These are phyloP conservation scores for Flaveria bidentis DNA, from an alignment of 129 eudicot species.

Conservation along the genomic window DNA sequence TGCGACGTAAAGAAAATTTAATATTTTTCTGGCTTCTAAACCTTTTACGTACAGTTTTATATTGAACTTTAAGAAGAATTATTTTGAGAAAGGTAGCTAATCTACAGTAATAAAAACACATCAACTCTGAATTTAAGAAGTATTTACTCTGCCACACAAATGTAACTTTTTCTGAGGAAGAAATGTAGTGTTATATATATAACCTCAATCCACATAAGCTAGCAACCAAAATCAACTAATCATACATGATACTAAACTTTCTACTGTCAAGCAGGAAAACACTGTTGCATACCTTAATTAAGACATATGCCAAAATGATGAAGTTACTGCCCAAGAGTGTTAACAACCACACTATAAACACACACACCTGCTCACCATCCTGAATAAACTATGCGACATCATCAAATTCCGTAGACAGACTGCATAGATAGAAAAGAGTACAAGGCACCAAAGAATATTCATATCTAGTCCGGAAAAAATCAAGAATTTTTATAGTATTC, in stretches of 20 bases:
- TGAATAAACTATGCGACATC: background rate
- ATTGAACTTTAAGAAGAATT: background rate
- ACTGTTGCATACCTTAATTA: too few species aligned
- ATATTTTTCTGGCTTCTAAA: background rate
- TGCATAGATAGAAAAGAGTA: background rate
- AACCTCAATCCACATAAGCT: background rate
- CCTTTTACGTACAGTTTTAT: background rate
- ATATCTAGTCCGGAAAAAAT: too few species aligned
- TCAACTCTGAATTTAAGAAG: background rate
- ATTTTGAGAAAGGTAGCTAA: background rate
- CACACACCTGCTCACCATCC: background rate
- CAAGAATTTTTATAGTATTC: too few species aligned
- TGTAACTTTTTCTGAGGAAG: background rate
- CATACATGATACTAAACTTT: background rate
- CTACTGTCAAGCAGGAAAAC: too few species aligned
- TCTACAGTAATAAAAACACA: background rate
- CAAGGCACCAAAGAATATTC: background rate
- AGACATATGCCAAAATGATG: too few species aligned
- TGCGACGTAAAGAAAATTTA: conserved; percentile 33
- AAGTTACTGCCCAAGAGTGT: too few species aligned
- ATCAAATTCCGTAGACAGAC: background rate
- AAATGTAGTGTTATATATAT: background rate
- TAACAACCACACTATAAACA: background rate
- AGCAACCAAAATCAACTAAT: background rate
- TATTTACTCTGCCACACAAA: background rate